Percentiles rank a stretch among this genome's conserved stretches.
phyloP scores from a whole-genome alignment of 2,329 filamentous ascomycete genomes.

The Talaromyces sp. region DNA sequence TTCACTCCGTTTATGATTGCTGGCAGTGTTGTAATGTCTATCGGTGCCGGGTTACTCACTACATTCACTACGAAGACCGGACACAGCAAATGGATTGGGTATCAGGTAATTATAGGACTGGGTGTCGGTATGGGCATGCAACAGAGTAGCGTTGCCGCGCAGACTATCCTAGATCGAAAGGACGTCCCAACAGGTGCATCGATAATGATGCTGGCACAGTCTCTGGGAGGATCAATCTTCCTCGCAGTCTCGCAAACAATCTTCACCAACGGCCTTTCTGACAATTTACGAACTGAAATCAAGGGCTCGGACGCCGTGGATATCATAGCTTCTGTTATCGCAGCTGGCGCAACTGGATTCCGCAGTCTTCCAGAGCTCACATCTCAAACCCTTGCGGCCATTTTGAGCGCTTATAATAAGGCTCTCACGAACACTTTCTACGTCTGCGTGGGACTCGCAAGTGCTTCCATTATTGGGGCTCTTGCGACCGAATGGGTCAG shows the following conservation, averaged over 20 bases:
- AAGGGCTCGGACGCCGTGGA: slow-evolving; percentile 22
- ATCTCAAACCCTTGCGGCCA: background rate
- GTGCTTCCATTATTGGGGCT: slow-evolving; percentile 15
- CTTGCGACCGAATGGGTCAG: slow-evolving; percentile 16
- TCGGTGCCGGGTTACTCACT: slow-evolving; percentile 36
- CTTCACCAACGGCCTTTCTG: slow-evolving; percentile 36
- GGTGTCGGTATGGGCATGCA: slow-evolving; percentile 38
- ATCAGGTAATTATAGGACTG: slow-evolving; percentile 36
- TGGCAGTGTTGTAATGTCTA: slow-evolving; percentile 31
- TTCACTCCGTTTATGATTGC: slow-evolving; percentile 41
- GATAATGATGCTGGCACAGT: slow-evolving; percentile 37
- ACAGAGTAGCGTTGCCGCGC: slow-evolving; percentile 34
- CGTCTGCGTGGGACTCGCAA: slow-evolving; percentile 9
- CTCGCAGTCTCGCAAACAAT: slow-evolving; percentile 39
- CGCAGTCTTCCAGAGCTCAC: slow-evolving; percentile 1
- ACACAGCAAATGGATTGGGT: slow-evolving; percentile 38
- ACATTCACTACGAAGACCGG: slow-evolving; percentile 33
- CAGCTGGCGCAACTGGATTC: slow-evolving; percentile 35
- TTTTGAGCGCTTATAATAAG: slow-evolving; percentile 18
- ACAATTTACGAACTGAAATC: slow-evolving; percentile 25
- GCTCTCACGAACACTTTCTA: slow-evolving; percentile 17
- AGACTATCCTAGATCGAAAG: slow-evolving; percentile 30
- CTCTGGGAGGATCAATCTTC: slow-evolving; percentile 38
- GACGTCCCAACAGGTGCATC: slow-evolving; percentile 38
- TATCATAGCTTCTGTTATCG: slow-evolving; percentile 28